A percentile compares a stretch with the other conserved stretches of the same genome.
Evolutionary conservation across 495 filamentous ascomycete species (phyloP).

Genomic region (Penicillium cinerascens): DNA sequence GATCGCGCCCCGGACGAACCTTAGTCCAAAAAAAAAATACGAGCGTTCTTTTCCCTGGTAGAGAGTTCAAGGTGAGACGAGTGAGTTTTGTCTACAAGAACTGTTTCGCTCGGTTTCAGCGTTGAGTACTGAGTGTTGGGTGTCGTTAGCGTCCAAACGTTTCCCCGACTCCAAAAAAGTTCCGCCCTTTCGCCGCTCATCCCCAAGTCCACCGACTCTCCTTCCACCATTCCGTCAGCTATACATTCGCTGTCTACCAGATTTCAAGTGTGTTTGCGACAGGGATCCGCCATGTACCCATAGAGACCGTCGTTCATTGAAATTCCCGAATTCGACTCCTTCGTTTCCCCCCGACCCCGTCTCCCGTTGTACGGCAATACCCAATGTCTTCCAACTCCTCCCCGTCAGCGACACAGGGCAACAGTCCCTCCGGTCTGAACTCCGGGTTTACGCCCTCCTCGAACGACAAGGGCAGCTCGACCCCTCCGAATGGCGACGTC

Average conservation of each 20-base stretch:
- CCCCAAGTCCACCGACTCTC: neutral
- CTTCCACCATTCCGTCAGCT: neutral
- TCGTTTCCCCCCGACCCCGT: constrained; percentile 3
- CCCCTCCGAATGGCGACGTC: constrained; percentile 60
- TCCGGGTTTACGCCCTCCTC: constrained; percentile 30
- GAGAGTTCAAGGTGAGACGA: neutral
- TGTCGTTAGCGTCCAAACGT: neutral
- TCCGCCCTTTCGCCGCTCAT: constrained; percentile 8
- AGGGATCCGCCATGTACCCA: constrained; percentile 12
- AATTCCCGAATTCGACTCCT: constrained; percentile 8
- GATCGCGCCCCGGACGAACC: too few relatives aligned
- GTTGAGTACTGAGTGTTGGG: neutral
- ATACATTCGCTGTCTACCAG: neutral
- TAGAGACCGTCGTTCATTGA: constrained; percentile 5
- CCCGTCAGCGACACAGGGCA: constrained; percentile 24
- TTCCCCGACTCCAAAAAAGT: constrained; percentile 14
- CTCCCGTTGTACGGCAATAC: constrained; percentile 1
- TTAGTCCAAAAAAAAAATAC: neutral
- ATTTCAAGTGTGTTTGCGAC: neutral
- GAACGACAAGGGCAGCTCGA: constrained; percentile 55
- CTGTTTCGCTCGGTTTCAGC: too few relatives aligned
- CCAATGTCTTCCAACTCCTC: constrained; percentile 30
- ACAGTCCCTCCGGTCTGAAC: constrained; percentile 21
- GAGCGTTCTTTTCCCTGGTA: neutral
- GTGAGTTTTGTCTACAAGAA: neutral